Evolutionary conservation across 306 rosid genomes (phyloP).

Genomic region (Acacia confusa): DNA sequence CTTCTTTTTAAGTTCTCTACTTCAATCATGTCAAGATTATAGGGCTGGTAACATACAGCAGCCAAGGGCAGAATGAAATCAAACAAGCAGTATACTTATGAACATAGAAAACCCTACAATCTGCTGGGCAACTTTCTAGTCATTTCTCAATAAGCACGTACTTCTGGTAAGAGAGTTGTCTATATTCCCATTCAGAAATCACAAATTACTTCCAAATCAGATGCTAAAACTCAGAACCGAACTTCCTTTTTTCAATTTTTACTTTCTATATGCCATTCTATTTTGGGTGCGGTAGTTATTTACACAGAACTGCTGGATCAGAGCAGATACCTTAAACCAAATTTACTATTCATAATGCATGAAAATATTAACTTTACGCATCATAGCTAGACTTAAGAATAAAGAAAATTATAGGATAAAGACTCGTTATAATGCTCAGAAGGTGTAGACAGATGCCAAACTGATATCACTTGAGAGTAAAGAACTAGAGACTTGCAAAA

Average conservation of each 20-base stretch:
- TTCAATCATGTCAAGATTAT: too few species aligned
- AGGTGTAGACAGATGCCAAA: neutral
- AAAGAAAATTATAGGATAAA: neutral
- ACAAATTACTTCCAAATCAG: neutral
- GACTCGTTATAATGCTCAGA: neutral
- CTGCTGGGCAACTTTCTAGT: conserved; percentile 7
- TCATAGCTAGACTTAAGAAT: neutral
- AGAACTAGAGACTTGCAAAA: neutral
- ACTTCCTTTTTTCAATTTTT: neutral
- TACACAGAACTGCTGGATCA: neutral
- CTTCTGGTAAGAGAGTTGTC: neutral
- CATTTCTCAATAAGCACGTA: conserved; percentile 4
- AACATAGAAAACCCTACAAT: conserved; percentile 8
- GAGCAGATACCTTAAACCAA: neutral
- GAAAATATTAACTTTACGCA: neutral
- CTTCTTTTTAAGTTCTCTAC: too few species aligned
- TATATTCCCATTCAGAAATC: neutral
- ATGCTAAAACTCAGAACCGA: neutral
- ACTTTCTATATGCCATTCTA: neutral
- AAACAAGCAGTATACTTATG: neutral
- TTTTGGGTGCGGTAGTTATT: neutral
- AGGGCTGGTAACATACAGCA: neutral
- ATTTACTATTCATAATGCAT: neutral
- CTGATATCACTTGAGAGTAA: neutral
- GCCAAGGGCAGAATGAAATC: neutral